A percentile compares a stretch with the other conserved stretches of the same genome.
These are phyloP conservation scores for Taiwanofungus camphoratus DNA, from an alignment of 1,284 basidiomycete genomes.

Conservation along the genomic window DNA sequence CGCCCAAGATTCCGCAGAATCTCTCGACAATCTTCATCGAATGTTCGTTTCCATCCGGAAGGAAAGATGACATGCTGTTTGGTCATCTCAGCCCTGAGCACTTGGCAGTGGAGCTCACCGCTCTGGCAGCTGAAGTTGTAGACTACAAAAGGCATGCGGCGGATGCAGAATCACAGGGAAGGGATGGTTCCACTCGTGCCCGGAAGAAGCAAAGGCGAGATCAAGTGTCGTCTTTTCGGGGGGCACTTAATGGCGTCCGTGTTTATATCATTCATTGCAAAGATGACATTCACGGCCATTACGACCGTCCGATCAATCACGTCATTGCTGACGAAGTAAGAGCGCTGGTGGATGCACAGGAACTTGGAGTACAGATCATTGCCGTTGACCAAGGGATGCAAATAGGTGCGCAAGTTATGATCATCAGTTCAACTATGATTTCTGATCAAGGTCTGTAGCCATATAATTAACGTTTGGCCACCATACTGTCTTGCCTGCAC, in stretches of 20 bases:
- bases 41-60: conserved; percentile 71
- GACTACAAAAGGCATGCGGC: conserved; percentile 28
- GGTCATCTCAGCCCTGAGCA: conserved; percentile 77
- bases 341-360: conserved; percentile 45
- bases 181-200: conserved; percentile 22
- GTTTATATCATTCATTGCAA: conserved; percentile 82
- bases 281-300: conserved; percentile 44
- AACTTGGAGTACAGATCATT: conserved; percentile 58
- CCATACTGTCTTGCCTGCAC: background rate
- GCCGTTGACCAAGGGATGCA: conserved; percentile 68
- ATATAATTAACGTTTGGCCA: conserved; percentile 1
- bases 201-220: conserved; percentile 45
- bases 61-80: conserved; percentile 55
- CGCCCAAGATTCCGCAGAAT: conserved; percentile 55
- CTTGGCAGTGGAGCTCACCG: conserved; percentile 57
- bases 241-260: conserved; percentile 50
- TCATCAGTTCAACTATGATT: background rate
- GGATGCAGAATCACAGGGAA: conserved; percentile 2
- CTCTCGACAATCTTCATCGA: conserved; percentile 76
- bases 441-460: background rate
- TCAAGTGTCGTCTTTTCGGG: conserved; percentile 37
- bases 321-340: conserved; percentile 61
- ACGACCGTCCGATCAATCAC: conserved; percentile 43
- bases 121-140: conserved; percentile 62
- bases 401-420: conserved; percentile 44